Evolutionary conservation across 768 basidiomycete genomes (phyloP).

Genomic region (Sporobolomyces pararoseus): DNA sequence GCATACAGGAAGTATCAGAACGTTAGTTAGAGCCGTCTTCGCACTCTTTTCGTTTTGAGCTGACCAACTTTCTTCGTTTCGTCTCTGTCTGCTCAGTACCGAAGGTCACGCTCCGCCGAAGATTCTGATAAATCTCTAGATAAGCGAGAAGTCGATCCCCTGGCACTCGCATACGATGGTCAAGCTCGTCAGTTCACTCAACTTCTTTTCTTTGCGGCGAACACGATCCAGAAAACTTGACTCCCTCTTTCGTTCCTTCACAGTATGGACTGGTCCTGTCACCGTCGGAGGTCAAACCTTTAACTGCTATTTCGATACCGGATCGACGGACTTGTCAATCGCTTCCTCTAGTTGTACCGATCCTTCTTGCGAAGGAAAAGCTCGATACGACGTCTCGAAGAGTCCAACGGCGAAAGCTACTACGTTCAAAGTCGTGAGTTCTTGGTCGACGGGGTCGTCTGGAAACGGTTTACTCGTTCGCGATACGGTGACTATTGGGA

Average conservation of each 20-base stretch:
- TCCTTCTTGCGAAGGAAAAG: neutral
- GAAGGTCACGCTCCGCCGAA: too few species aligned
- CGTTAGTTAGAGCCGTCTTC: neutral
- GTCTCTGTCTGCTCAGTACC: too few species aligned
- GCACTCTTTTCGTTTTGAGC: too few species aligned
- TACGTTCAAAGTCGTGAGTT: neutral
- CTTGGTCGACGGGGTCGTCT: neutral
- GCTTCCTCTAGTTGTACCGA: constrained; percentile 2
- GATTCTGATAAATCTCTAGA: neutral
- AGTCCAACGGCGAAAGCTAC: neutral
- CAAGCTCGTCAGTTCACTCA: neutral
- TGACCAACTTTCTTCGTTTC: too few species aligned
- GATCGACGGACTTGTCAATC: constrained; percentile 42
- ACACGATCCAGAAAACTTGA: neutral
- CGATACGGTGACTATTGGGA: constrained; percentile 14
- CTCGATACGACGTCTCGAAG: neutral
- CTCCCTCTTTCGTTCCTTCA: neutral
- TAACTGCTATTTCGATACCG: constrained; percentile 48
- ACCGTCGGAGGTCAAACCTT: constrained; percentile 47
- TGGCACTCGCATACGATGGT: neutral
- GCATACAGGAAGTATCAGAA: neutral
- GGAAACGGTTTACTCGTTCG: constrained; percentile 10
- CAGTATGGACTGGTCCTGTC: constrained; percentile 39
- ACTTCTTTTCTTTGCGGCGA: neutral
- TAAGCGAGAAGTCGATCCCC: neutral